Evolutionary conservation across 2,329 filamentous ascomycete species (phyloP).

Genomic region (Aspergillus sp.): DNA sequence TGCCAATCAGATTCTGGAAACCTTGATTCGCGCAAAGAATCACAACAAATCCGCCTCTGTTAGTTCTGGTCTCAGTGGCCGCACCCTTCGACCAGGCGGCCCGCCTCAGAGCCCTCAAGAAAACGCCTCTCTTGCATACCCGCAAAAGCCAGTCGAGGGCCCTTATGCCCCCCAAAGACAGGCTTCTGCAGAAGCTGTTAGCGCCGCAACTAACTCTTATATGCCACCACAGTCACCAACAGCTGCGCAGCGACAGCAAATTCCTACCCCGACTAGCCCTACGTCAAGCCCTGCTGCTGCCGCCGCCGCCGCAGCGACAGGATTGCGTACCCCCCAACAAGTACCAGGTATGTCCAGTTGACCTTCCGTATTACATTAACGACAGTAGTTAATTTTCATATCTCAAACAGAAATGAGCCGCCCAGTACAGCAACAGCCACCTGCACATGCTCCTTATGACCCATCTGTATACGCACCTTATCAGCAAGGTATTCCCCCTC

Average conservation of each 20-base stretch:
- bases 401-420: conserved; percentile 25
- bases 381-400: no score
- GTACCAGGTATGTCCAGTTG: conserved; percentile 37
- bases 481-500: conserved; percentile 24
- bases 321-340: conserved; percentile 41
- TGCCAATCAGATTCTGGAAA: conserved; percentile 87
- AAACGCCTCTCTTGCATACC: conserved; percentile 30
- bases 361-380: no score
- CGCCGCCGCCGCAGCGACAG: conserved; percentile 45
- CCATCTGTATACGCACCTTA: conserved; percentile 38
- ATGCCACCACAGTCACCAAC: conserved; percentile 44
- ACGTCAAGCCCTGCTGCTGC: conserved; percentile 45
- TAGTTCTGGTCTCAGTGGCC: conserved; percentile 55
- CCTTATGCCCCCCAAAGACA: conserved; percentile 33
- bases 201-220: conserved; percentile 38
- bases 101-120: conserved; percentile 40
- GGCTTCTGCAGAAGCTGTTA: conserved; percentile 37
- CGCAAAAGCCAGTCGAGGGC: conserved; percentile 31
- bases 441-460: conserved; percentile 44
- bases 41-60: conserved; percentile 55
- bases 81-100: conserved; percentile 58
- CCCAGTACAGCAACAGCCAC: conserved; percentile 39
- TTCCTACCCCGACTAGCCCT: conserved; percentile 43
- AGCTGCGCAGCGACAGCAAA: conserved; percentile 37
- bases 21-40: conserved; percentile 75